phyloP scores from a whole-genome alignment of 2,329 filamentous ascomycete genomes.

The Dothiorella sarmentorum region DNA sequence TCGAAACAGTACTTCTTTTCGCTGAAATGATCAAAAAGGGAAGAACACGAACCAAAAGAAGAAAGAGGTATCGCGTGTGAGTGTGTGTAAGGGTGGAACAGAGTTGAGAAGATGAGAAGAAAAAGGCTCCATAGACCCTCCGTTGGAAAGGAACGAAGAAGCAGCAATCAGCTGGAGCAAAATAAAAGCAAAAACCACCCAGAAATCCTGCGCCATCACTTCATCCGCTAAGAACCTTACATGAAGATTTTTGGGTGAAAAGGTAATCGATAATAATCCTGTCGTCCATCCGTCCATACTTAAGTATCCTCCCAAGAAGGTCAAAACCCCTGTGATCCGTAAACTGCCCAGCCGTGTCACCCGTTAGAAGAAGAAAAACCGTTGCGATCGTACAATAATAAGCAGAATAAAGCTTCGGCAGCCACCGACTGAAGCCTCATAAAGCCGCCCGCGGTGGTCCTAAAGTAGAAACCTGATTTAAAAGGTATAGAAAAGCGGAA shows the following conservation, averaged over 20 bases:
- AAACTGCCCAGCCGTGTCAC: not conserved
- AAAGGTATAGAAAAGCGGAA: slow-evolving; percentile 7
- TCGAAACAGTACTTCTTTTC: not conserved
- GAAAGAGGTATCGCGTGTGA: not conserved
- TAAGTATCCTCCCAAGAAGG: not conserved
- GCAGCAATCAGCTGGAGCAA: not conserved
- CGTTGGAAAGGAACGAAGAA: not conserved
- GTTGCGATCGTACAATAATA: slow-evolving; percentile 12
- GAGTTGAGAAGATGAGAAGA: not conserved
- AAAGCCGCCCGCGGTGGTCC: slow-evolving; percentile 12
- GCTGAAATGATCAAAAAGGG: not conserved
- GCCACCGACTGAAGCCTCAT: not conserved
- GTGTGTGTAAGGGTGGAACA: slow-evolving; percentile 13
- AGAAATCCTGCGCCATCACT: not conserved
- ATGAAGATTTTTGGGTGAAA: not conserved
- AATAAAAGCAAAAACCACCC: not conserved
- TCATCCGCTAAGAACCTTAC: not conserved
- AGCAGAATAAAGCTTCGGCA: not conserved
- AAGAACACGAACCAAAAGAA: not conserved
- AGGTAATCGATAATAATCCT: slow-evolving; percentile 2
- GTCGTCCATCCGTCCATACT: slow-evolving; percentile 4
- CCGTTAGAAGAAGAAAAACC: slow-evolving; percentile 5
- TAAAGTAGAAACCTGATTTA: not conserved
- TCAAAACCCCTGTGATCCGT: slow-evolving; percentile 5
- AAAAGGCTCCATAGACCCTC: too few species aligned